Evolutionary conservation across 352 stramenopile genomes (phyloP).

Genomic region (Globisporangium megalacanthum): DNA sequence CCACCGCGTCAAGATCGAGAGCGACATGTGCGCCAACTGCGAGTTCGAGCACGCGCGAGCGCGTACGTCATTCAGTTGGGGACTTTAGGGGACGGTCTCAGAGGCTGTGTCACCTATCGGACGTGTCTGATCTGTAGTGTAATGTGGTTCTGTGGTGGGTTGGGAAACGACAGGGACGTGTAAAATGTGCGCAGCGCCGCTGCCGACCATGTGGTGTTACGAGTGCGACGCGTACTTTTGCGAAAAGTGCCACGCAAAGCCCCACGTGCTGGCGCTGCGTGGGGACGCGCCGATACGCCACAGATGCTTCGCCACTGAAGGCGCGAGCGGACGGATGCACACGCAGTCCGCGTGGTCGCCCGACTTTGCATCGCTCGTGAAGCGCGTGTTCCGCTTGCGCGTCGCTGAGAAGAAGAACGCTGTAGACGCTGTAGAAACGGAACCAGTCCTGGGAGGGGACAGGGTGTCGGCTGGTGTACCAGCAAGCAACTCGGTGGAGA

Average conservation of each 20-base stretch:
- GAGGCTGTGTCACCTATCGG: too few relatives aligned
- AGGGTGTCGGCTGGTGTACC: background rate
- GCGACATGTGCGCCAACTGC: conserved; percentile 35
- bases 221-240: conserved; percentile 69
- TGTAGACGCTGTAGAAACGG: background rate
- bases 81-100: background rate
- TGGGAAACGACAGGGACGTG: conserved; percentile 28
- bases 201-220: conserved; percentile 52
- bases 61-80: conserved; percentile 18
- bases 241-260: conserved; percentile 38
- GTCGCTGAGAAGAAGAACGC: conserved; percentile 19
- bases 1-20: conserved; percentile 26
- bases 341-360: conserved; percentile 34
- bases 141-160: background rate
- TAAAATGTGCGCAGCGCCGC: conserved; percentile 26
- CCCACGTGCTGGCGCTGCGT: conserved; percentile 43
- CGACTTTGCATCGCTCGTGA: conserved; percentile 25
- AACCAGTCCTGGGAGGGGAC: background rate
- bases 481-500: background rate
- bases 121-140: background rate
- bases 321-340: conserved; percentile 43
- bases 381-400: conserved; percentile 23
- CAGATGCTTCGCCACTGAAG: conserved; percentile 51
- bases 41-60: conserved; percentile 24
- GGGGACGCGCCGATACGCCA: conserved; percentile 24